Base-by-base conservation (phyloP, 2,329 filamentous ascomycete genomes). In the Paracamarosporium sp. region DNA sequence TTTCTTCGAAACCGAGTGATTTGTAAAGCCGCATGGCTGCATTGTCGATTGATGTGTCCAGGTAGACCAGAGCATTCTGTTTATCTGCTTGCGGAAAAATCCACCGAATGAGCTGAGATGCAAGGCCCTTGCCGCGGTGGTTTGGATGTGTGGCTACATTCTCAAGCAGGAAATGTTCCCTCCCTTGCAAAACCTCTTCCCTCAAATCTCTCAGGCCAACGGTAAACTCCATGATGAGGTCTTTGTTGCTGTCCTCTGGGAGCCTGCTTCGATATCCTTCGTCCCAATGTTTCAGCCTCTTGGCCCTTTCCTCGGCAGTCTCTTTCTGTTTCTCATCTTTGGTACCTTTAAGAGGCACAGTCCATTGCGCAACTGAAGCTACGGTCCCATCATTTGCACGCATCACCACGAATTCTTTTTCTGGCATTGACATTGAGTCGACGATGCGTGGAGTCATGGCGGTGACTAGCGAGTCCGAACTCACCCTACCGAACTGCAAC, bases 301-400 rank as follows among this genome's bases (percentile, higher is more conserved):
- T 70, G 12, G 60, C 50, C 25, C 52, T 61, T 2, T 72, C 64
- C 12, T 63, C 61, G 20, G 41, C 5, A 8, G 60, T 54, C 35
- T 73, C 65, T 8, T 50, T 35, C 3, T 41, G 40, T 12, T 41
- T 25, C 1, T 41, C 38, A 8, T 36, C 15, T 4, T 13, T 17
- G 1, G 36, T 41, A 15, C 38, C 35, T 17, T 50, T 48, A 13
- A 24, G 27, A 7, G 68, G 66, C 2, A 65, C 9, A 1, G 45
- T 62, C 70, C 71, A 74, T 53, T 73, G 69, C 25, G 69, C 68
- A 1, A 69, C 68, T 47, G 69, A 56, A n/a, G 62, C 62, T 15
- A 68, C 55, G 8, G 63, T 31, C n/a, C 41, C 22, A 9, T 46
- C 31, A 3, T 30, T 25, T 20, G 28, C n/a, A 0, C 66, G 66